A percentile compares a stretch with the other conserved stretches of the same genome.
These are phyloP conservation scores for Penicillium sp. DNA, from an alignment of 2,329 filamentous ascomycete genomes.

Conservation along the genomic window DNA sequence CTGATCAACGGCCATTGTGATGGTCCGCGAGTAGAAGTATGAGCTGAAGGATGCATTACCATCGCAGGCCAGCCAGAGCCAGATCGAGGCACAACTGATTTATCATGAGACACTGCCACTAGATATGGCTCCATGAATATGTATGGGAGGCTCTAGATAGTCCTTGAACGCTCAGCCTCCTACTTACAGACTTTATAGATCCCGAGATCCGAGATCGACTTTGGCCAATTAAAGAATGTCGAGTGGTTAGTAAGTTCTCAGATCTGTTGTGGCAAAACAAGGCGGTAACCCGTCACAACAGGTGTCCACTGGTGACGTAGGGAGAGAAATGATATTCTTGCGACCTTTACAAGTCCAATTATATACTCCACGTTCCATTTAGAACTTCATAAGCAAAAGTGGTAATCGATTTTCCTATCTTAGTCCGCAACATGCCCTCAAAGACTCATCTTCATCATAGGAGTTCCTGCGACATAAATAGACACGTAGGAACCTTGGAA, in stretches of 20 bases:
- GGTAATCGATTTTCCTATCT: too few relatives aligned
- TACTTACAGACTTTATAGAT: not conserved
- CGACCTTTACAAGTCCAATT: too few relatives aligned
- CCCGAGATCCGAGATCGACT: not conserved
- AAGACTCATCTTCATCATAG: too few relatives aligned
- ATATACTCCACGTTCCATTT: too few relatives aligned
- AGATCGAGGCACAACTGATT: not conserved
- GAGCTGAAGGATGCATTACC: not conserved
- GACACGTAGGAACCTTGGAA: too few relatives aligned
- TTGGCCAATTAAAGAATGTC: not conserved
- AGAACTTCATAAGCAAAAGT: too few relatives aligned
- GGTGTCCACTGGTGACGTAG: not conserved
- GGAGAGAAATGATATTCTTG: not conserved
- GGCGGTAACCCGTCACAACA: not conserved
- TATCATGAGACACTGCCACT: slow-evolving; percentile 13
- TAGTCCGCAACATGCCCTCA: too few relatives aligned
- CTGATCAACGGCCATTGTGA: too few relatives aligned
- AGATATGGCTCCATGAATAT: slow-evolving; percentile 1
- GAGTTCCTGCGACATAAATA: too few relatives aligned
- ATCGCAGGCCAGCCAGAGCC: not conserved
- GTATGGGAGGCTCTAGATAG: not conserved
- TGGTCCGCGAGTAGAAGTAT: not conserved
- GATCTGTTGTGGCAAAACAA: not conserved
- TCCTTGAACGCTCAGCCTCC: not conserved
- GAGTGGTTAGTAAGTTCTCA: not conserved